A percentile compares a stretch with the other conserved stretches of the same genome.
Evolutionary conservation across 2,329 filamentous ascomycete genomes (phyloP).

Genomic region (Fusarium brachygibbosum): DNA sequence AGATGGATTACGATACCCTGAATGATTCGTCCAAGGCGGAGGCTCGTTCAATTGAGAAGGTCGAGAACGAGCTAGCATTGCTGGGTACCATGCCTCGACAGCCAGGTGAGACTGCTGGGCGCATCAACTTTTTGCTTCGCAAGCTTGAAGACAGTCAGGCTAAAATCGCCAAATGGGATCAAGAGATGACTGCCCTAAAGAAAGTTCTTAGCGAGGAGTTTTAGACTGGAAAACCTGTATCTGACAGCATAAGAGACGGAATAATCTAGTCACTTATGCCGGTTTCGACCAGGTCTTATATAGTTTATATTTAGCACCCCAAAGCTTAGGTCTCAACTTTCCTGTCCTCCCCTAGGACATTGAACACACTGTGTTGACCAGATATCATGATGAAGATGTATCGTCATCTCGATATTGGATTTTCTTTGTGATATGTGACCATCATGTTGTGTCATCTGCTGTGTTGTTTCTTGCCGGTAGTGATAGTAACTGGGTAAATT

Average conservation of each 20-base stretch:
- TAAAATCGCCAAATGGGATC: conserved; percentile 81
- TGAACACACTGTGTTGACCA: background rate
- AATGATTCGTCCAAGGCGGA: conserved; percentile 79
- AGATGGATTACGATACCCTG: conserved; percentile 79
- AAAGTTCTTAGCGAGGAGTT: conserved; percentile 65
- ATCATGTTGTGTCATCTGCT: background rate
- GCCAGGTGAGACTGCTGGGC: conserved; percentile 74
- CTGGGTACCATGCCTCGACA: conserved; percentile 79
- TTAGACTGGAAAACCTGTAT: conserved; percentile 53
- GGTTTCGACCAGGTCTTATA: background rate
- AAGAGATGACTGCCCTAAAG: conserved; percentile 78
- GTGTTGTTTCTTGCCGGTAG: too few species aligned
- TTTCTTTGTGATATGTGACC: background rate
- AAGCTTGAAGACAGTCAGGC: conserved; percentile 82
- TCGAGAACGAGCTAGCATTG: conserved; percentile 80
- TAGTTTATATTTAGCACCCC: background rate
- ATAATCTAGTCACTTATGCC: background rate
- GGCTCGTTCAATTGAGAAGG: conserved; percentile 80
- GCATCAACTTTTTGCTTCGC: conserved; percentile 78
- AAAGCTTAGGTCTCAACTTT: background rate
- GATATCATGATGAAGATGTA: background rate
- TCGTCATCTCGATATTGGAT: background rate
- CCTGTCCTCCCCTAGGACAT: background rate
- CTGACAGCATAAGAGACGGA: background rate
- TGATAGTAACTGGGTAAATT: too few species aligned